These are phyloP conservation scores for Candida pini DNA, from an alignment of 805 yeast species.

Conservation along the genomic window DNA sequence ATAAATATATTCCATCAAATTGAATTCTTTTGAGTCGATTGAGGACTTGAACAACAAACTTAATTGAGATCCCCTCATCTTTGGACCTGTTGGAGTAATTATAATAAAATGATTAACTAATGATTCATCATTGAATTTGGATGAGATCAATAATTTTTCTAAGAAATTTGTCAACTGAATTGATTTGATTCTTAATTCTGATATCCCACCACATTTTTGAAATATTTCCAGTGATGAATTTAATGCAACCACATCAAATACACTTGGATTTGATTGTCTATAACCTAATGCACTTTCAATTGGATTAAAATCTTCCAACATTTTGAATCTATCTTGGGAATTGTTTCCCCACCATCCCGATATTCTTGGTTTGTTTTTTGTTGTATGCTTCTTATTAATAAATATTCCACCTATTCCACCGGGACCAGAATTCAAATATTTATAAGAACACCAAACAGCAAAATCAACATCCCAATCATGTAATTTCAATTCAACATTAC, in stretches of 20 bases:
- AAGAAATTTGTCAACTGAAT: conserved; percentile 52
- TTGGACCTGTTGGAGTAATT: conserved; percentile 60
- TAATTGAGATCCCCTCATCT: conserved; percentile 75
- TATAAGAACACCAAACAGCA: conserved; percentile 93
- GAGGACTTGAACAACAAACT: conserved; percentile 63
- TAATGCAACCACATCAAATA: conserved; percentile 73
- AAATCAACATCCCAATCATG: conserved; percentile 92
- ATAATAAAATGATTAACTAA: conserved; percentile 48
- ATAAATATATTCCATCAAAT: conserved; percentile 60
- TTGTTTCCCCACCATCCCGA: conserved; percentile 99
- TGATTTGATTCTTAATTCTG: conserved; percentile 49
- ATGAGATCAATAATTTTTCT: conserved; percentile 38
- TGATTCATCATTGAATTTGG: conserved; percentile 29
- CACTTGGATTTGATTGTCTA: conserved; percentile 88
- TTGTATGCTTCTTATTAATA: conserved; percentile 48
- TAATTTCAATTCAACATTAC: conserved; percentile 69
- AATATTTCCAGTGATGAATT: conserved; percentile 61
- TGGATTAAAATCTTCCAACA: conserved; percentile 76
- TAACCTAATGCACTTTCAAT: conserved; percentile 82
- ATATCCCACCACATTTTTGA: conserved; percentile 58
- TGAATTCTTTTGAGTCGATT: conserved; percentile 27
- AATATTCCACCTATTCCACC: conserved; percentile 89
- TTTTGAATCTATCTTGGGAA: conserved; percentile 61
- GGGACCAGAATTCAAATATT: conserved; percentile 88
- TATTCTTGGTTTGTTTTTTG: conserved; percentile 47